These are phyloP conservation scores for Aureobasidium sp. DNA, from an alignment of 2,329 filamentous ascomycete species.

Conservation along the genomic window DNA sequence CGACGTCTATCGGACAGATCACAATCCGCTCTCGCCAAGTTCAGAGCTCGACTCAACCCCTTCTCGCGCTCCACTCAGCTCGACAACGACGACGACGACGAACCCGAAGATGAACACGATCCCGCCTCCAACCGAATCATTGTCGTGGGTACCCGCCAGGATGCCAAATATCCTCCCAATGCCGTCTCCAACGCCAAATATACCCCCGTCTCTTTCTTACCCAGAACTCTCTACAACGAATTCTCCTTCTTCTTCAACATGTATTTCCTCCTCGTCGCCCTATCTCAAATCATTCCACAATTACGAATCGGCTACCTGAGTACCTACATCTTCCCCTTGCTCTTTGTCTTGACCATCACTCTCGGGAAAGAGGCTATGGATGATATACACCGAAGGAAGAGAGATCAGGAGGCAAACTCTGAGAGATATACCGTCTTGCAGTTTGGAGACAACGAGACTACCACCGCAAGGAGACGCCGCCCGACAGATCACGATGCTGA, in stretches of 20 bases:
- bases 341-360: slow-evolving; percentile 85
- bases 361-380: slow-evolving; percentile 94
- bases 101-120: slow-evolving; percentile 40
- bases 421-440: slow-evolving; percentile 75
- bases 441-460: slow-evolving; percentile 53
- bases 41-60: slow-evolving; percentile 21
- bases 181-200: slow-evolving; percentile 96
- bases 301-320: slow-evolving; percentile 89
- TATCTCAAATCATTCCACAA: slow-evolving; percentile 86
- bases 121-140: slow-evolving; percentile 67
- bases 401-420: slow-evolving; percentile 90
- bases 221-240: slow-evolving; percentile 92
- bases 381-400: slow-evolving; percentile 75
- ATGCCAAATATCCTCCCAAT: slow-evolving; percentile 77
- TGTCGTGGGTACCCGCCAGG: slow-evolving; percentile 65
- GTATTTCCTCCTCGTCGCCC: slow-evolving; percentile 91
- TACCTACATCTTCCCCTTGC: slow-evolving; percentile 87
- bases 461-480: slow-evolving; percentile 26
- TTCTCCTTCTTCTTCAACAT: slow-evolving; percentile 99
- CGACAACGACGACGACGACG: slow-evolving; percentile 6
- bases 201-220: slow-evolving; percentile 87
- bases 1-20: slow-evolving; percentile 8
- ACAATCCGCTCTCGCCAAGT: slow-evolving; percentile 9
- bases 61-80: slow-evolving; percentile 21
- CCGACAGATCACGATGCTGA: slow-evolving; percentile 25